Evolutionary conservation across 495 filamentous ascomycete species (phyloP).

Genomic region (Aspergillus coremiiformis): DNA sequence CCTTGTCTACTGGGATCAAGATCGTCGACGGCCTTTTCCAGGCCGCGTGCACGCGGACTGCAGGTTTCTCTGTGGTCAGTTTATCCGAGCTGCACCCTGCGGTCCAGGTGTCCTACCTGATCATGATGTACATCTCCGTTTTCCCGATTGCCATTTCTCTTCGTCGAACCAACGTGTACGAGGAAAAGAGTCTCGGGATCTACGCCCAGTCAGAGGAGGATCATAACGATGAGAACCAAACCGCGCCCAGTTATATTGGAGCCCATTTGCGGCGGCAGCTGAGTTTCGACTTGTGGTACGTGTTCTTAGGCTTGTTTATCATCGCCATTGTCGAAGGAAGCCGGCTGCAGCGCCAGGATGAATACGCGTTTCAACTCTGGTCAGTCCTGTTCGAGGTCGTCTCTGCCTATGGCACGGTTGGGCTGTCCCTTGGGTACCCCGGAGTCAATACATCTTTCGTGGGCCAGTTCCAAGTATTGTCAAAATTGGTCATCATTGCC

Average conservation of each 20-base stretch:
- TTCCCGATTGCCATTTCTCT: slow-evolving; percentile 93
- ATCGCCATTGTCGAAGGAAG: slow-evolving; percentile 75
- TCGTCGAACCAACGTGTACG: slow-evolving; percentile 91
- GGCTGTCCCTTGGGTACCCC: slow-evolving; percentile 77
- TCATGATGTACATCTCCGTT: slow-evolving; percentile 99
- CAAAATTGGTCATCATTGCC: slow-evolving; percentile 87
- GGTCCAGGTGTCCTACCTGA: slow-evolving; percentile 87
- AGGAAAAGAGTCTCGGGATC: slow-evolving; percentile 85
- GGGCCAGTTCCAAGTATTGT: slow-evolving; percentile 66
- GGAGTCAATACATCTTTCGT: slow-evolving; percentile 69
- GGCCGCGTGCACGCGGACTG: slow-evolving; percentile 77
- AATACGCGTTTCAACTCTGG: slow-evolving; percentile 70
- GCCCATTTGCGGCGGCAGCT: slow-evolving; percentile 84
- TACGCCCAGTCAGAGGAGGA: slow-evolving; percentile 49
- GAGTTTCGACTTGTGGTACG: slow-evolving; percentile 91
- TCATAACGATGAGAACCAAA: slow-evolving; percentile 35
- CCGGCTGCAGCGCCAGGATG: slow-evolving; percentile 47
- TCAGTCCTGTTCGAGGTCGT: slow-evolving; percentile 83
- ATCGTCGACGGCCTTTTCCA: slow-evolving; percentile 83
- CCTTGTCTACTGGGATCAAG: slow-evolving; percentile 56
- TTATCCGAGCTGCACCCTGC: slow-evolving; percentile 74
- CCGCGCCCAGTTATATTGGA: slow-evolving; percentile 71
- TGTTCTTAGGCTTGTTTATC: slow-evolving; percentile 82
- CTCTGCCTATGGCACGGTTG: slow-evolving; percentile 91
- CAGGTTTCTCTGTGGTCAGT: slow-evolving; percentile 76